These are phyloP conservation scores for Scortechinia acanthostroma DNA, from an alignment of 2,329 filamentous ascomycete species.

Conservation along the genomic window DNA sequence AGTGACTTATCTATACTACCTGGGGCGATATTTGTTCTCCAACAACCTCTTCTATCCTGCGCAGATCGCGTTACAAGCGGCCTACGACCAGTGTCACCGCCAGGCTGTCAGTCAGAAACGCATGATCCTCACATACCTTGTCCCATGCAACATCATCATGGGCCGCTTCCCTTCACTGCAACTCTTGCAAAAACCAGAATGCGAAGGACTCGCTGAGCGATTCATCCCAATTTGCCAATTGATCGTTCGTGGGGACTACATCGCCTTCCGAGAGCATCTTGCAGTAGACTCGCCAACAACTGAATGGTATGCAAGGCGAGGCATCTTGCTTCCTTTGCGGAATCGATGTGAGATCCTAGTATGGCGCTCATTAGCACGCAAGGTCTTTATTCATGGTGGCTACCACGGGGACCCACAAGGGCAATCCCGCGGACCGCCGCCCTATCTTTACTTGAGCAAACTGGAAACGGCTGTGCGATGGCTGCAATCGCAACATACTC, in stretches of 20 bases:
- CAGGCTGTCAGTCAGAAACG: neutral
- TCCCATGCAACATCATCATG: conserved; percentile 1
- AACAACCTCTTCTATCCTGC: neutral
- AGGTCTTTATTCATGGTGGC: neutral
- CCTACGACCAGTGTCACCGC: neutral
- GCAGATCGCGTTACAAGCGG: conserved; percentile 2
- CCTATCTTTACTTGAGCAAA: neutral
- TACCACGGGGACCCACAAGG: neutral
- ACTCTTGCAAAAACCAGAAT: neutral
- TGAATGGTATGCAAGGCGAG: neutral
- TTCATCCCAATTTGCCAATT: neutral
- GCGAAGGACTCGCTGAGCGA: neutral
- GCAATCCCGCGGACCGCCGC: neutral
- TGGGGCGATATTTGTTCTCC: neutral
- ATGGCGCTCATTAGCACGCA: neutral
- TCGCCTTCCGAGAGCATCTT: neutral
- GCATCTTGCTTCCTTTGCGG: neutral
- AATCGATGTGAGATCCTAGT: conserved; percentile 2
- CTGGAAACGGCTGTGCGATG: neutral
- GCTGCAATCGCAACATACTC: neutral
- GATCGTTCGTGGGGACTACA: neutral
- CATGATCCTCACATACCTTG: neutral
- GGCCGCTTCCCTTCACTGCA: neutral
- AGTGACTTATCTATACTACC: conserved; percentile 1
- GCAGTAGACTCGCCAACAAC: neutral